phyloP scores from a whole-genome alignment of 2,329 filamentous ascomycete genomes.

The Sphaerostilbella broomeana region DNA sequence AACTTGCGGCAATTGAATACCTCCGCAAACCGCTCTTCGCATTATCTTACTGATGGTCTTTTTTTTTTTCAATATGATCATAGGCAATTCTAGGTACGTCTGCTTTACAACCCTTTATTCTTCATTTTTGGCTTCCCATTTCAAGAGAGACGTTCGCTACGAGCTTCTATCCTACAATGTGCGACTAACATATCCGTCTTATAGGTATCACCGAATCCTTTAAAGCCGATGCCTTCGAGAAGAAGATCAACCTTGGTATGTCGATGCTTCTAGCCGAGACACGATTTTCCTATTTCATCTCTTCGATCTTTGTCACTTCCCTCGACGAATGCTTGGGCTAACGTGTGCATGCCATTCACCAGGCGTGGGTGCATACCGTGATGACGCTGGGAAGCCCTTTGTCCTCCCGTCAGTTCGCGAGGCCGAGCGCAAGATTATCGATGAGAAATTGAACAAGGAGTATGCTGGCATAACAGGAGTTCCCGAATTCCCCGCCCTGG shows the following conservation, averaged over 20 bases:
- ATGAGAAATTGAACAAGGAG: slow-evolving; percentile 82
- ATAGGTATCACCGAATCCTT: slow-evolving; percentile 92
- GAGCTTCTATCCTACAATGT: no score
- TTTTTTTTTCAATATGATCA: no score
- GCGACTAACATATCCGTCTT: slow-evolving; percentile 19
- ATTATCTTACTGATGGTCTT: no score
- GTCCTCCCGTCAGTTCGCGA: slow-evolving; percentile 88
- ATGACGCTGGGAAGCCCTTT: slow-evolving; percentile 96
- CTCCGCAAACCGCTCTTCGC: not conserved
- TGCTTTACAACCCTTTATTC: slow-evolving; percentile 6
- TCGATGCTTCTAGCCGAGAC: slow-evolving; percentile 8
- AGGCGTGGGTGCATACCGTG: slow-evolving; percentile 97
- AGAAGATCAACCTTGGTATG: slow-evolving; percentile 96
- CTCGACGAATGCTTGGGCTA: no score
- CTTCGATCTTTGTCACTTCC: slow-evolving; percentile 10
- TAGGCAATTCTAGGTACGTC: slow-evolving; percentile 70
- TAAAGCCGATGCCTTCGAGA: slow-evolving; percentile 87
- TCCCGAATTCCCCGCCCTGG: slow-evolving; percentile 86
- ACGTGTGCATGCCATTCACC: slow-evolving; percentile 5
- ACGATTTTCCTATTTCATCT: slow-evolving; percentile 5
- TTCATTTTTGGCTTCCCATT: not conserved
- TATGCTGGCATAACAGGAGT: slow-evolving; percentile 97
- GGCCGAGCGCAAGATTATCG: slow-evolving; percentile 81
- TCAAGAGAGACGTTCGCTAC: no score
- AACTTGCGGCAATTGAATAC: not conserved